Percentiles rank a stretch among this genome's conserved stretches.
These are phyloP conservation scores for Trichophaea hybrida DNA, from an alignment of 2,329 filamentous ascomycete genomes.

Conservation along the genomic window DNA sequence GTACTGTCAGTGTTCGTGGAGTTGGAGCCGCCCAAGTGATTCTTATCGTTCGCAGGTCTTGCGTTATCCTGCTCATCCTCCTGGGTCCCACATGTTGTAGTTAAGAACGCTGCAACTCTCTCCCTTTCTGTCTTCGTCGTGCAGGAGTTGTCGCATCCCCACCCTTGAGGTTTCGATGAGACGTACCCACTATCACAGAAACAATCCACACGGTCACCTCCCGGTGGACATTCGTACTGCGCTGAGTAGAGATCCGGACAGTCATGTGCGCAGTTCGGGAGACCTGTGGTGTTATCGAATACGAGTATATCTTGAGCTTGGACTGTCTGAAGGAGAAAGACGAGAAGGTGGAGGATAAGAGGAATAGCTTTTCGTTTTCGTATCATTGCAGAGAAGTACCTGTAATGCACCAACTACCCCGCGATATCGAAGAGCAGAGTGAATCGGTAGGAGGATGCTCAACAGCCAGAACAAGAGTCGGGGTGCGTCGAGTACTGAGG, in stretches of 20 bases:
- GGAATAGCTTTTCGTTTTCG: not conserved
- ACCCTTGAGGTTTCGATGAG: not conserved
- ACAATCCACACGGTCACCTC: constrained; percentile 7
- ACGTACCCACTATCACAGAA: constrained; percentile 12
- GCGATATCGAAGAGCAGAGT: too few species aligned
- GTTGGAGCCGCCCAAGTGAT: constrained; percentile 1
- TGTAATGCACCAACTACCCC: too few species aligned
- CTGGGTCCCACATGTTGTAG: not conserved
- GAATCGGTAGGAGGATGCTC: too few species aligned
- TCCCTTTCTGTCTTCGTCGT: not conserved
- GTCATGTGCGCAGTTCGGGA: constrained; percentile 18
- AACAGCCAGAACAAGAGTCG: too few species aligned
- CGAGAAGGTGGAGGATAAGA: not conserved
- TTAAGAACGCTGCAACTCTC: not conserved
- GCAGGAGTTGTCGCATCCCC: constrained; percentile 2
- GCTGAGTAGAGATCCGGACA: constrained; percentile 15
- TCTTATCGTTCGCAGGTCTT: not conserved
- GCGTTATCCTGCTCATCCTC: not conserved
- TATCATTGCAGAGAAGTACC: not conserved
- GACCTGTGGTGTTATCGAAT: constrained; percentile 16
- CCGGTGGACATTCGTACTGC: constrained; percentile 14
- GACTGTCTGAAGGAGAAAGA: not conserved
- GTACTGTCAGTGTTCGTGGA: not conserved
- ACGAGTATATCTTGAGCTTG: constrained; percentile 6
- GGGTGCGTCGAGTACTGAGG: not conserved